Evolutionary conservation across 2,329 filamentous ascomycete species (phyloP).

Genomic region (Ascochyta clinopodiicola): DNA sequence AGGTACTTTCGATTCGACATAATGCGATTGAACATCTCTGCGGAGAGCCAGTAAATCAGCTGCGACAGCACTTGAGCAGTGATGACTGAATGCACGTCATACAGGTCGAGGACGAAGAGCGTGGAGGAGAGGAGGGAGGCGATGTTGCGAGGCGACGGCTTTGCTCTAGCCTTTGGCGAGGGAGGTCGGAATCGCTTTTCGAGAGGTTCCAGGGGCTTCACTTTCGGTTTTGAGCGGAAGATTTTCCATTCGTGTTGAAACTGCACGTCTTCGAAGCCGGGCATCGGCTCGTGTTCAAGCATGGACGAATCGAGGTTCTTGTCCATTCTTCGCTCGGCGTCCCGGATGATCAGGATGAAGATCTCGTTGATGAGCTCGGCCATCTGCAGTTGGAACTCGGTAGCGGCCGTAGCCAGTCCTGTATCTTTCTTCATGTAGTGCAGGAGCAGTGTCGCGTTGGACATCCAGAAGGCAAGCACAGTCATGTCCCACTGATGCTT

Average conservation of each 20-base stretch:
- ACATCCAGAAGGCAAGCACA: slow-evolving; percentile 98
- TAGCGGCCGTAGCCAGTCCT: slow-evolving; percentile 79
- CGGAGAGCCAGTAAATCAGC: slow-evolving; percentile 93
- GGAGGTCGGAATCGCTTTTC: slow-evolving; percentile 92
- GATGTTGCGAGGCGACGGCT: slow-evolving; percentile 91
- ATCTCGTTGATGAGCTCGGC: slow-evolving; percentile 97
- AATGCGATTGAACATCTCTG: slow-evolving; percentile 96
- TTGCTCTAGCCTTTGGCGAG: slow-evolving; percentile 89
- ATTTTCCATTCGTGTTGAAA: slow-evolving; percentile 99
- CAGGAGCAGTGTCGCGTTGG: slow-evolving; percentile 91
- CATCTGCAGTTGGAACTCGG: slow-evolving; percentile 89
- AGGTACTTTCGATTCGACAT: slow-evolving; percentile 96
- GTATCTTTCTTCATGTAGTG: slow-evolving; percentile 96
- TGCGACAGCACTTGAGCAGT: slow-evolving; percentile 90
- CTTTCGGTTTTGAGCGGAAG: slow-evolving; percentile 88
- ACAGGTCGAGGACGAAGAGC: slow-evolving; percentile 95
- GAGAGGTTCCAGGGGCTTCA: slow-evolving; percentile 81
- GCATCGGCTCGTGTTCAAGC: slow-evolving; percentile 97
- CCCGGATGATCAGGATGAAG: slow-evolving; percentile 94
- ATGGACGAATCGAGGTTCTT: slow-evolving; percentile 93
- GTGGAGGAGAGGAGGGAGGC: slow-evolving; percentile 95
- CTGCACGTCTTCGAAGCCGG: slow-evolving; percentile 92
- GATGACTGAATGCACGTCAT: slow-evolving; percentile 98
- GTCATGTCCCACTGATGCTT: slow-evolving; percentile 99
- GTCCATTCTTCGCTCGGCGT: slow-evolving; percentile 94